Evolutionary conservation across 306 rosid species (phyloP), one percentile per base, ranked within the genome.

Genomic region (Dryas octopetala): DNA sequence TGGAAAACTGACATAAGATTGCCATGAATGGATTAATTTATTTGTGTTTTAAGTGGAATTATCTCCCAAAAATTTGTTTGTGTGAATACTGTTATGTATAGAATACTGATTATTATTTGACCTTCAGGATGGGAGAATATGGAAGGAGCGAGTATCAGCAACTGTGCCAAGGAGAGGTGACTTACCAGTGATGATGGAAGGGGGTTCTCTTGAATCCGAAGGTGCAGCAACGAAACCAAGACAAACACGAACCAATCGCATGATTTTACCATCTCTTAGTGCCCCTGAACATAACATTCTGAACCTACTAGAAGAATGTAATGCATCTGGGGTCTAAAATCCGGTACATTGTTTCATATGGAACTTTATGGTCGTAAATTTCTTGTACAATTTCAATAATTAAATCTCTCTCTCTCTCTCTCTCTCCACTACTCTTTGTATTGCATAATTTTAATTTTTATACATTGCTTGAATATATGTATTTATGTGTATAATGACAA

Each of bases 101-200:
- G 68, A 69, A 72, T 76, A 82, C 51, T 74, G 61, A 80, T 82
- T 79, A 9, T 63, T 70, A 15, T 74, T 63, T 52, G 75, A 69
- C 59, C 72, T 78, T 61, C 85, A 95, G 97, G 99, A 95, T 81
- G 99, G 96, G 79, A 87, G 97, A 80, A 85, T 95, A 79, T 95
- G 99, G 99, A 95, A 91, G 86, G 93, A 95, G 76, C 84, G 97
- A 73, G 92, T 85, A 53, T 87, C 99, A 51, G 91, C 97, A 7
- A 92, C 85, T 4, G 88, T 81, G 17, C 86, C 83, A 32, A 86
- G 91, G 85, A 91, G 91, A 80, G 75, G 91, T 4, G 97, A 92
- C 70, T 76, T 91, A 83, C 90, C 93, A 0, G 88, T 88, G 70
- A 88, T 89, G 97, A 92, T 88, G 76, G 99, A 95, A 78, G 88